Percentiles rank a stretch among this genome's conserved stretches.
phyloP scores from a whole-genome alignment of 2,329 filamentous ascomycete species.

The Macrophomina pseudophaseolina region DNA sequence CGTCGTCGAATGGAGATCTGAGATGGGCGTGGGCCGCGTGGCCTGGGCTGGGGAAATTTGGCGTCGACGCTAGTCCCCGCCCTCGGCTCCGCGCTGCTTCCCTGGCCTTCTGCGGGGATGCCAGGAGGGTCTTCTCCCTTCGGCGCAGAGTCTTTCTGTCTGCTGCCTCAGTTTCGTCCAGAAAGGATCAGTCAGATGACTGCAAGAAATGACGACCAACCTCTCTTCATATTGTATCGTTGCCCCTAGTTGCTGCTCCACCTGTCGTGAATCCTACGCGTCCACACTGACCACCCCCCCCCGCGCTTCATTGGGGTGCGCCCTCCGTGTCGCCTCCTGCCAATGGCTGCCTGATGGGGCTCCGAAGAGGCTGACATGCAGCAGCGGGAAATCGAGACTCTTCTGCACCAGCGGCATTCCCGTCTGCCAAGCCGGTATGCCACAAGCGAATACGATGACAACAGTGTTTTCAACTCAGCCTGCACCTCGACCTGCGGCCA shows the following conservation, averaged over 20 bases:
- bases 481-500: neutral
- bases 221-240: neutral
- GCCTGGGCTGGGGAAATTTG: constrained; percentile 18
- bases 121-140: neutral
- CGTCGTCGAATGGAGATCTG: neutral
- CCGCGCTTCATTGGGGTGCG: neutral
- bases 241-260: neutral
- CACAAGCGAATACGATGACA: neutral
- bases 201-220: constrained; percentile 8
- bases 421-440: neutral
- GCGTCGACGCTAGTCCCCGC: constrained; percentile 23
- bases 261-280: neutral
- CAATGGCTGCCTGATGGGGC: constrained; percentile 3
- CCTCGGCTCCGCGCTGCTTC: neutral
- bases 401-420: neutral
- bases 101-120: constrained; percentile 8
- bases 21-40: constrained; percentile 10
- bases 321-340: neutral
- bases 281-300: neutral
- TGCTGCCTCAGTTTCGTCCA: neutral
- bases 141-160: neutral
- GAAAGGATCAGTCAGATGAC: constrained; percentile 16
- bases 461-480: neutral
- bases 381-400: neutral
- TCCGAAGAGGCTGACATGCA: constrained; percentile 15